Evolutionary conservation across 345 rosid genomes (phyloP), one percentile per base, ranked within the genome.

Genomic region (Ailanthus altissimus): DNA sequence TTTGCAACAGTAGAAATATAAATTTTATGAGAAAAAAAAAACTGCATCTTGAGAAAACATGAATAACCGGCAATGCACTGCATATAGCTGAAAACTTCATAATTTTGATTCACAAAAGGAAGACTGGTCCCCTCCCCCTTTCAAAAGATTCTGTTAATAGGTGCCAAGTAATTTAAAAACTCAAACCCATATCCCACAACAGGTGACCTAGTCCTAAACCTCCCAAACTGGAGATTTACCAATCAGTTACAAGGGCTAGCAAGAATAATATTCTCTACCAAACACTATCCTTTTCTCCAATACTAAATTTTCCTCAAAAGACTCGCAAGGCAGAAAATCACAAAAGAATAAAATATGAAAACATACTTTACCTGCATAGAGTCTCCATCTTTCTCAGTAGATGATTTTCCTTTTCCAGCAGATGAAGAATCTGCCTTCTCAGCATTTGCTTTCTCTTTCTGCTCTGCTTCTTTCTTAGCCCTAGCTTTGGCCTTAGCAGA

Each of bases 401-500:
- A 75, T 10, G 89, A 78, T 87, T 92, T 93, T 78, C 93, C 99
- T 85, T 94, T 97, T 61, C 87, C 92, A 6, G 85, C 47, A 80
- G 25, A 80, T 15, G 78, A 46, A 66, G 70, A 74, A 60, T 84
- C 84, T 50, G 88, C 73, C 89, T 94, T 97, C 62, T 97, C 97
- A 50, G 90, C 85, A 73, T 50, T 88, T 28, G 91, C 94, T 84
- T 97, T 94, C 81, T 82, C 77, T 49, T 74, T 74, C 69, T 74
- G 93, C 38, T 97, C 99, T 40, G 99, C 98, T 23, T 97, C 99
- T 88, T 97, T 97, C 92, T 97, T 97, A 67, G 97, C 99, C 86
- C 93, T 87, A 51, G 98, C 91, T 88, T 94, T 94, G 84, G 98
- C 97, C 92, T 91, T 91, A 38, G 85, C 98, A 8, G 99, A 94